Conservation (phyloP, 352 stramenopile genomes). For the Globisporangium viniferum region DNA sequence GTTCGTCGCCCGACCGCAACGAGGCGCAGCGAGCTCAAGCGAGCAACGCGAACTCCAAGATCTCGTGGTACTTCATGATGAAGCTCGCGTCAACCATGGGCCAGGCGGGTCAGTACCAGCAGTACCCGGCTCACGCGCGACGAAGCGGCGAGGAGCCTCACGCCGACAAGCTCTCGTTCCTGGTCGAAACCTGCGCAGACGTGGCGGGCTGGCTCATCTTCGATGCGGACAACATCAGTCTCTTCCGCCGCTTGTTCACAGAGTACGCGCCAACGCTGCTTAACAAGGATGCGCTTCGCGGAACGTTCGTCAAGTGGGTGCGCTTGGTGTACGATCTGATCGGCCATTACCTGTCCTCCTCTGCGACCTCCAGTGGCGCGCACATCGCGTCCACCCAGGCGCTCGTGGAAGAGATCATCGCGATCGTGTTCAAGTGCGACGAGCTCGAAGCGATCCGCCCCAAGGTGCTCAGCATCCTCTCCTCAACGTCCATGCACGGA, state of each 20-base stretch:
- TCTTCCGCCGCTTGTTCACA: slow-evolving; percentile 25
- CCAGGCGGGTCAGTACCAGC: slow-evolving; percentile 4
- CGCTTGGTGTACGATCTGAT: slow-evolving; percentile 26
- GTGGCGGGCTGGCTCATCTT: slow-evolving; percentile 31
- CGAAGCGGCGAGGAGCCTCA: not conserved
- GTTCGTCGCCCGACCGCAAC: not conserved
- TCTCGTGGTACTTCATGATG: slow-evolving; percentile 29
- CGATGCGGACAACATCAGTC: slow-evolving; percentile 23
- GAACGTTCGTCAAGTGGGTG: slow-evolving; percentile 28
- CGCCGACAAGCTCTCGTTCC: slow-evolving; percentile 8
- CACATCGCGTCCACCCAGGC: slow-evolving; percentile 19
- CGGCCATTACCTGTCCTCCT: slow-evolving; percentile 23
- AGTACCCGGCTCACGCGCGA: not conserved
- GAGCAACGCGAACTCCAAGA: slow-evolving; percentile 2
- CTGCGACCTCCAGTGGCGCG: not conserved
- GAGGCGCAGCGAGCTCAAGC: slow-evolving; percentile 5
- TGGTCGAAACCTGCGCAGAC: slow-evolving; percentile 25
- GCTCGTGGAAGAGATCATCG: slow-evolving; percentile 33
- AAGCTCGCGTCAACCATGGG: not conserved
- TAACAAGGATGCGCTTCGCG: slow-evolving; percentile 27
- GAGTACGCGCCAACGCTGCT: slow-evolving; percentile 25
- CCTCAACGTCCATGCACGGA: slow-evolving; percentile 31
- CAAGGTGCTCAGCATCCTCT: slow-evolving; percentile 24
- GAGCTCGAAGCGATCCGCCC: slow-evolving; percentile 27
- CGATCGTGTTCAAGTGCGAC: slow-evolving; percentile 34